Conservation (phyloP, 805 yeast genomes). For the Starmerella bombi region DNA sequence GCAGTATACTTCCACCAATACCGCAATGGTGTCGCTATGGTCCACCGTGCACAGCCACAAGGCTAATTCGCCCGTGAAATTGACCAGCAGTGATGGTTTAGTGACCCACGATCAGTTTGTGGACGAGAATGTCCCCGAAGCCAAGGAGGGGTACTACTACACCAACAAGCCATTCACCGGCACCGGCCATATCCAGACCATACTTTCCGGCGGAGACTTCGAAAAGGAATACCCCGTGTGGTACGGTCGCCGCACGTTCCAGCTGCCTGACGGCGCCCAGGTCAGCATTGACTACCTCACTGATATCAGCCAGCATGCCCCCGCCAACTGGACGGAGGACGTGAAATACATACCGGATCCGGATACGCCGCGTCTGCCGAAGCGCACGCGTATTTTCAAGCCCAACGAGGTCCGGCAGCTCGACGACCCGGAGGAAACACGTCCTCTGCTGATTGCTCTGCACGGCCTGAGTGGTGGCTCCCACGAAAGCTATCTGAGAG, state of each 20-base stretch:
- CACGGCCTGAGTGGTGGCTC: conserved; percentile 83
- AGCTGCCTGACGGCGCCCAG: conserved; percentile 54
- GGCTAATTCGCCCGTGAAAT: conserved; percentile 13
- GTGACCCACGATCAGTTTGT: conserved; percentile 22
- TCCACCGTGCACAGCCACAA: conserved; percentile 9
- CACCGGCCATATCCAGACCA: conserved; percentile 68
- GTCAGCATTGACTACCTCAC: conserved; percentile 66
- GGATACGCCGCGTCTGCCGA: conserved; percentile 32
- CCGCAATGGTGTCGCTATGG: conserved; percentile 12
- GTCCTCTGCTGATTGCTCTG: conserved; percentile 49
- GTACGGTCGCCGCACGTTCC: conserved; percentile 65
- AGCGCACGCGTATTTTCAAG: conserved; percentile 40
- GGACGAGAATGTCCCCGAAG: conserved; percentile 32
- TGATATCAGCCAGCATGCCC: conserved; percentile 24
- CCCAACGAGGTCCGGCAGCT: conserved; percentile 34
- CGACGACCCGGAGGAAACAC: conserved; percentile 27
- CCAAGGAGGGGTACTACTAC: conserved; percentile 37
- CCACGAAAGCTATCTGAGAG: conserved; percentile 62
- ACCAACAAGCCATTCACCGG: conserved; percentile 49
- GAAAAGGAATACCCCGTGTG: conserved; percentile 42
- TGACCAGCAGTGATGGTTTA: conserved; percentile 4
- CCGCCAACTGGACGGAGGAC: conserved; percentile 27
- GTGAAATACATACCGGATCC: conserved; percentile 24
- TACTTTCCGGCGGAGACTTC: conserved; percentile 48
- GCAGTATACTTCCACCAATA: background rate